Conservation (phyloP, 2,329 filamentous ascomycete genomes). For the Colletotrichum sp. region DNA sequence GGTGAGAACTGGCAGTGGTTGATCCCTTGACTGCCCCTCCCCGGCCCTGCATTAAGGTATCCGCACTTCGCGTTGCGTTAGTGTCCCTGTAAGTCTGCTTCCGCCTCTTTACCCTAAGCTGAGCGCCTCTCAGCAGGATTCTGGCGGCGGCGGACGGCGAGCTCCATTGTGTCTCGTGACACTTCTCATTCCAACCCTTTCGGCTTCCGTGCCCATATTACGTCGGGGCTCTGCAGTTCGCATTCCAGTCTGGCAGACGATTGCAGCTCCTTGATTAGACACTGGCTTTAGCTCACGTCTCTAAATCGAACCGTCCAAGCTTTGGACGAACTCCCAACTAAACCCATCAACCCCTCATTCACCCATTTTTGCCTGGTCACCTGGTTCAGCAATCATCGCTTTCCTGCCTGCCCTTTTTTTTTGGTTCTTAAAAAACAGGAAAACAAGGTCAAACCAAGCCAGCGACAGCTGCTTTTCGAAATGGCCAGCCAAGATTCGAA, state of each 20-base stretch:
- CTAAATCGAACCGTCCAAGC: not conserved
- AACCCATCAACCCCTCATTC: not conserved
- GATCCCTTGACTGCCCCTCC: not conserved
- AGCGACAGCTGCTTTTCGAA: not conserved
- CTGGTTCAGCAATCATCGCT: not conserved
- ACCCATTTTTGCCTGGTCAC: not conserved
- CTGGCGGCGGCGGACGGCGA: slow-evolving; percentile 8
- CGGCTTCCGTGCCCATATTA: not conserved
- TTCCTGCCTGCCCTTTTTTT: not conserved
- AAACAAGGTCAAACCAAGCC: not conserved
- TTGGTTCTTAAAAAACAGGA: no score
- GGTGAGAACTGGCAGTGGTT: not conserved
- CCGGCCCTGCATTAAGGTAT: not conserved
- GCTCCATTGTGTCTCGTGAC: slow-evolving; percentile 19
- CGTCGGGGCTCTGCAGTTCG: not conserved
- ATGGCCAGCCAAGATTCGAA: slow-evolving; percentile 12
- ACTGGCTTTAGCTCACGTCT: not conserved
- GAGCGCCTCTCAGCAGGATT: not conserved
- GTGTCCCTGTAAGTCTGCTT: not conserved
- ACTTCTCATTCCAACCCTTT: not conserved
- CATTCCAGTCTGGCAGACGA: not conserved
- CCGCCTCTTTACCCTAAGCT: not conserved
- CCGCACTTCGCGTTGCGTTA: not conserved
- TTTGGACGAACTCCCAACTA: not conserved
- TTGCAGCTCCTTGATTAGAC: not conserved